These are phyloP conservation scores for Citrus mangshanensis DNA, from an alignment of 345 rosid species.

Conservation along the genomic window DNA sequence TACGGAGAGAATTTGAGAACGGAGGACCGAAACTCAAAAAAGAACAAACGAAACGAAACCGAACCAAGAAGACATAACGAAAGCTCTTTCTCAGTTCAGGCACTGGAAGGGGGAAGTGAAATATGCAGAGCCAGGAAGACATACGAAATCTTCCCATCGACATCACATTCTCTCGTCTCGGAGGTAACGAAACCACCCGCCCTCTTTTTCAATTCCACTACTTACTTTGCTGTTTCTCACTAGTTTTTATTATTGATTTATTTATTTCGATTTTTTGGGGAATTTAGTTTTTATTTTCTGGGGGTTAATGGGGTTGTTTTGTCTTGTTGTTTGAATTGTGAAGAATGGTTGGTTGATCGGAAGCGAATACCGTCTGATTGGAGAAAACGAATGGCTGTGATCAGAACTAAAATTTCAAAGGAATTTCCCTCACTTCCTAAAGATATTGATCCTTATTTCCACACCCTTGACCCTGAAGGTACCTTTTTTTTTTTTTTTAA, in stretches of 20 bases:
- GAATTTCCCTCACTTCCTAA: slow-evolving; percentile 75
- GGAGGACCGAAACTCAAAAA: no score
- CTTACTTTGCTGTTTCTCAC: background rate
- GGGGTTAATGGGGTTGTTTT: background rate
- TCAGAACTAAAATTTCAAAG: slow-evolving; percentile 66
- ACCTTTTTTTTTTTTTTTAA: background rate
- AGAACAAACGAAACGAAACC: no score
- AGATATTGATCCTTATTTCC: slow-evolving; percentile 76
- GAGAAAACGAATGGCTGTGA: slow-evolving; percentile 70
- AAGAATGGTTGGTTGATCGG: slow-evolving; percentile 98
- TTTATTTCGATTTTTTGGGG: background rate
- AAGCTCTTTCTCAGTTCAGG: no score
- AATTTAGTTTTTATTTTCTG: background rate
- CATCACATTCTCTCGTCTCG: slow-evolving; percentile 89
- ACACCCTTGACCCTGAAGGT: slow-evolving; percentile 82
- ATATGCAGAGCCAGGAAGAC: slow-evolving; percentile 65
- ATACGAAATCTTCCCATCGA: slow-evolving; percentile 90
- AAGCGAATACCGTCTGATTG: slow-evolving; percentile 90
- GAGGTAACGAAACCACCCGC: slow-evolving; percentile 43
- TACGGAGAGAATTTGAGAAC: no score
- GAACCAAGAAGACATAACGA: no score
- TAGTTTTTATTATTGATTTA: no score
- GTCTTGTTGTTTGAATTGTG: slow-evolving; percentile 14
- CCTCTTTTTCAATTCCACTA: background rate
- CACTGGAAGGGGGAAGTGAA: no score